phyloP scores from a whole-genome alignment of 1,139 yeast genomes.

The Sporopachydermia cereana region DNA sequence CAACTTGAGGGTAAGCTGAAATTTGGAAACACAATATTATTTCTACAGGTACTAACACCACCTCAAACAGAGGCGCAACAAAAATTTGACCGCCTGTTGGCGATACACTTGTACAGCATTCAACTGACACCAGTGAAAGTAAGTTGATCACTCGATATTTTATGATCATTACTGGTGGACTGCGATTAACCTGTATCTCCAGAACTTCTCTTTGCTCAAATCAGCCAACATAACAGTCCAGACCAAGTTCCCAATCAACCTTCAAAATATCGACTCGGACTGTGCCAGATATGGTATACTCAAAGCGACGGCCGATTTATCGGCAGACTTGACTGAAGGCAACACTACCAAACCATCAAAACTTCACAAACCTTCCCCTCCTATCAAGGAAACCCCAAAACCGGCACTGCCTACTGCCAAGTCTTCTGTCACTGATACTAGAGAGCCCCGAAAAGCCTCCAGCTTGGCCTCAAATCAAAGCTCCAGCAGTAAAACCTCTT shows the following conservation, averaged over 20 bases:
- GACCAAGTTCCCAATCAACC: not conserved
- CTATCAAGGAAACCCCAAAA: too few species aligned
- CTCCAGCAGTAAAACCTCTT: too few species aligned
- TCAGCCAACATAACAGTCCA: not conserved
- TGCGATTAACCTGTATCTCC: not conserved
- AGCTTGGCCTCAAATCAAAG: too few species aligned
- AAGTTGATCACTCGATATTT: too few species aligned
- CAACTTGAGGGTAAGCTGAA: constrained; percentile 1
- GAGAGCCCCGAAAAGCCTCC: too few species aligned
- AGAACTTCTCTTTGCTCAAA: not conserved
- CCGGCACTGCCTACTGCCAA: too few species aligned
- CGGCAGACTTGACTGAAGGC: too few species aligned
- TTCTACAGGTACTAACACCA: not conserved
- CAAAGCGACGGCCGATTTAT: not conserved
- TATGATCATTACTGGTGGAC: too few species aligned
- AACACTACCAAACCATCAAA: not conserved
- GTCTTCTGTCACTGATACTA: too few species aligned
- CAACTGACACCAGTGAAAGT: not conserved
- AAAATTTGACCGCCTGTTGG: not conserved
- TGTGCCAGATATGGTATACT: not conserved
- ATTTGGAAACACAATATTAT: too few species aligned
- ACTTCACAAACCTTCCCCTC: too few species aligned
- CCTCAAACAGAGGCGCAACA: not conserved
- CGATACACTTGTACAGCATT: not conserved
- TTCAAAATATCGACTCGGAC: not conserved